Evolutionary conservation across 164 flowering plant species (phyloP), one percentile per base, ranked within the genome.

Genomic region (Umbellularia californica): DNA sequence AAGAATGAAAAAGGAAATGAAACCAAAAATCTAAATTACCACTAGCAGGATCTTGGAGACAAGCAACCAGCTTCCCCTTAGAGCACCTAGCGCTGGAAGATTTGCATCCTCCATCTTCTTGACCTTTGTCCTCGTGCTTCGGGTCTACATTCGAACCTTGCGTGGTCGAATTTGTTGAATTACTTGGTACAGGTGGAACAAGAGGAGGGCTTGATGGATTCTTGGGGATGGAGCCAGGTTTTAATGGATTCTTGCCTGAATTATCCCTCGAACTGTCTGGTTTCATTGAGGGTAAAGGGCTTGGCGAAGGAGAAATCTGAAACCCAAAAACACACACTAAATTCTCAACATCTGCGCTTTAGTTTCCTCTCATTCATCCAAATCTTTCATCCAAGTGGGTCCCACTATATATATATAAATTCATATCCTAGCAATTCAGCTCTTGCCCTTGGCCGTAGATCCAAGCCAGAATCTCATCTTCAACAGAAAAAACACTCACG

Each of bases 21-120:
- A 50, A 69, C 13, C 71, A 41, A 47, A 74, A 17, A 69, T 5
- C 24, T 22, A 4, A 77, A 71, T 75, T 80, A 83, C 85, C 87
- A 71, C 13, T 50, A 50, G 47, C 60, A 58, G 62, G 67, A 71
- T 69, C 69, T 70, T 30, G 70, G 51, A 85, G 55, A 76, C 86
- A 86, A 24, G 83, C 87, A 73, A 69, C 25, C 82, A 84, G 22
- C 2, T 69, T n/a, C 70, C 73, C 77, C 6, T 67, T 75, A 50
- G 9, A 2, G 80, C 88, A 82, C 3, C 71, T 65, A 17, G 70
- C 22, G 2, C 51, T 20, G 41, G 67, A 19, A 35, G 68, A 74
- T 1, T 62, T 72, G 69, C 89, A 86, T n/a, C 55, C 80, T 17
- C 72, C 83, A 62, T 5, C 28, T 1, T 30, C 50, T 23, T 22